Conservation (phyloP, 2,329 filamentous ascomycete species). For the Colletotrichum magnum region DNA sequence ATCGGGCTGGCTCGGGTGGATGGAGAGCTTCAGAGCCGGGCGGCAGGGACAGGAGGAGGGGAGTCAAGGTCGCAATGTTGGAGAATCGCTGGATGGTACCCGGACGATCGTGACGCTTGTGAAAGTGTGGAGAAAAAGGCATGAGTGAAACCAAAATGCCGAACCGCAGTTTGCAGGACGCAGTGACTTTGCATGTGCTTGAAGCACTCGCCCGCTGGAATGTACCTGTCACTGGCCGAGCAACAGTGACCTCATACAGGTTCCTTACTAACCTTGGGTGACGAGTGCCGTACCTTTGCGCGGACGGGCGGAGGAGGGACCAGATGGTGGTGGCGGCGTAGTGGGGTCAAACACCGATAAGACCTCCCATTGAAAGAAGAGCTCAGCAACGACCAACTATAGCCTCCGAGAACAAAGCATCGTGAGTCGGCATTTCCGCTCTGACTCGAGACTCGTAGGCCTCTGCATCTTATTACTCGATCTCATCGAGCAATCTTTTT, state of each 20-base stretch:
- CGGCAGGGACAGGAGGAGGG: slow-evolving; percentile 33
- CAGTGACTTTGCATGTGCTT: slow-evolving; percentile 38
- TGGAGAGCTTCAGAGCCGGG: slow-evolving; percentile 44
- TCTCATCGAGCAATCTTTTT: slow-evolving; percentile 22
- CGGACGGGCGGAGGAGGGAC: not conserved
- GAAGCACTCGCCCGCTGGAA: slow-evolving; percentile 15
- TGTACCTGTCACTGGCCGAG: slow-evolving; percentile 20
- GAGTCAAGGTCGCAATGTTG: slow-evolving; percentile 14
- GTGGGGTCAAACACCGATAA: slow-evolving; percentile 29
- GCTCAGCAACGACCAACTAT: not conserved
- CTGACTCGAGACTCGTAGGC: not conserved
- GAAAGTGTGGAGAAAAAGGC: slow-evolving; percentile 47
- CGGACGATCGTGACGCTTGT: slow-evolving; percentile 42
- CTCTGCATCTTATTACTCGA: slow-evolving; percentile 14
- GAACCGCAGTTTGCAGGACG: not conserved
- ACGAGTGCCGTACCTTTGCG: not conserved
- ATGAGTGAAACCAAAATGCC: slow-evolving; percentile 30
- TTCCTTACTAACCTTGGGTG: no score
- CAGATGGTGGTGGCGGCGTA: not conserved
- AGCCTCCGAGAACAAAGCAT: no score
- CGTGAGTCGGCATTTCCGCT: slow-evolving; percentile 2
- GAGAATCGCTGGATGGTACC: slow-evolving; percentile 22
- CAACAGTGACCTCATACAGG: slow-evolving; percentile 23
- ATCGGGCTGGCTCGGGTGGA: slow-evolving; percentile 53
- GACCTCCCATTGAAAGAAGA: slow-evolving; percentile 2